Base-by-base conservation (phyloP, 2,329 filamentous ascomycete genomes). In the Fusarium clavum region DNA sequence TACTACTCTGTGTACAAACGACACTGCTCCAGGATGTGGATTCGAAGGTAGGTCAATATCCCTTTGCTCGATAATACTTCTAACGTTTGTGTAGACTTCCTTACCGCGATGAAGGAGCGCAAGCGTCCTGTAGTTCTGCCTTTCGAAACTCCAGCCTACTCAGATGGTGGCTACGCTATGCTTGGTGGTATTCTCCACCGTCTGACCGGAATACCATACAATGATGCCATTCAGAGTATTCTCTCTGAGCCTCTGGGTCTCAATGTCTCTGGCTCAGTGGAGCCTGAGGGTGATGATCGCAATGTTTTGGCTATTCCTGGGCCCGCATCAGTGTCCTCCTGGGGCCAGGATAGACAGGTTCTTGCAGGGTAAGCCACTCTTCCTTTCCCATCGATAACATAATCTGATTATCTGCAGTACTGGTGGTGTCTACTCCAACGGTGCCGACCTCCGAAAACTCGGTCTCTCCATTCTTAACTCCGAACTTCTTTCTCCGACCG, bases 381-480 rank as follows among this genome's bases (percentile, higher is more conserved):
- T 20, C 20, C 20, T n/a, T n/a, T n/a, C n/a, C n/a, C n/a, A n/a
- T n/a, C n/a, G n/a, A n/a, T n/a, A n/a, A n/a, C n/a, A n/a, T n/a
- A n/a, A n/a, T n/a, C n/a, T n/a, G n/a, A n/a, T n/a, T 0, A 3
- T 2, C 3, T 16, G 1, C 9, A 69, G 70, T 20, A 70, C 72
- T 5, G 72, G 72, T 11, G 68, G 72, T 0, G 22, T 70, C 5
- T 73, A 73, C 24, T 52, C 55, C 2, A 66, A 34, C 8, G 34
- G 34, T 3, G 61, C 54, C 7, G 72, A 73, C 25, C 61, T 74
- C 2, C 63, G 70, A 40, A 45, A 40, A 2, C n/a, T 59, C 0
- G 72, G 72, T 1, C 54, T 74, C 1, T 73, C 72, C 12, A 74
- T 74, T 20, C 29, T 74, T 2, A 74, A 74, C 34, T 70, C 61